Evolutionary conservation across 2,329 filamentous ascomycete genomes (phyloP).

Genomic region (Pleoardoris graminearum): DNA sequence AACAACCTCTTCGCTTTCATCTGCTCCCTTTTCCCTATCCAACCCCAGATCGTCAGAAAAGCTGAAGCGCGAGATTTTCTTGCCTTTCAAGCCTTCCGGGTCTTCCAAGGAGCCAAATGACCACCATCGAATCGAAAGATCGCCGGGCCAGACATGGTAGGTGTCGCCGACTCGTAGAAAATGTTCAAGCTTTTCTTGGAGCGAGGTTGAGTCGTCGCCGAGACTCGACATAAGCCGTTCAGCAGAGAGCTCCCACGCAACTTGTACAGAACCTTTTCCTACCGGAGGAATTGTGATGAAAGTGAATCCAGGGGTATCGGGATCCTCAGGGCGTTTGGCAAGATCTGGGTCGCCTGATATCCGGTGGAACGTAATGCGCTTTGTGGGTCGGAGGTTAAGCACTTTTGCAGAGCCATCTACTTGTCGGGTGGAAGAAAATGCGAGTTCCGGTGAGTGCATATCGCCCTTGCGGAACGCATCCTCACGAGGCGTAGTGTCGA

Average conservation of each 20-base stretch:
- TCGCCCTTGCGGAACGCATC: constrained; percentile 13
- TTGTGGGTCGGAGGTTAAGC: constrained; percentile 13
- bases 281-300: constrained; percentile 15
- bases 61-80: constrained; percentile 16
- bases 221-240: constrained; percentile 13
- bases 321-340: constrained; percentile 12
- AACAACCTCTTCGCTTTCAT: constrained; percentile 5
- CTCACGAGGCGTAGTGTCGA: constrained; percentile 15
- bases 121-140: constrained; percentile 15
- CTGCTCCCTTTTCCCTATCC: constrained; percentile 9
- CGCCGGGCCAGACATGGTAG: constrained; percentile 11
- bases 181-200: constrained; percentile 15
- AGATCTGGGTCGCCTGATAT: constrained; percentile 16
- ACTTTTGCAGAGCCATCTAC: constrained; percentile 15
- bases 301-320: constrained; percentile 15
- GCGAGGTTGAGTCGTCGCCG: constrained; percentile 9
- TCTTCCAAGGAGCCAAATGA: constrained; percentile 17
- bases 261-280: constrained; percentile 12
- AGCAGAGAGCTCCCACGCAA: constrained; percentile 12
- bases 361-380: constrained; percentile 10
- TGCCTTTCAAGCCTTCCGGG: constrained; percentile 13
- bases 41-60: constrained; percentile 13
- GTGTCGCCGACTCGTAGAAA: constrained; percentile 15
- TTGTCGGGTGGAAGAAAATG: constrained; percentile 9
- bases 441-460: constrained; percentile 13